Evolutionary conservation across 1,284 basidiomycete genomes (phyloP), one percentile per base, ranked within the genome.

Genomic region (Porogramme epimiltina): DNA sequence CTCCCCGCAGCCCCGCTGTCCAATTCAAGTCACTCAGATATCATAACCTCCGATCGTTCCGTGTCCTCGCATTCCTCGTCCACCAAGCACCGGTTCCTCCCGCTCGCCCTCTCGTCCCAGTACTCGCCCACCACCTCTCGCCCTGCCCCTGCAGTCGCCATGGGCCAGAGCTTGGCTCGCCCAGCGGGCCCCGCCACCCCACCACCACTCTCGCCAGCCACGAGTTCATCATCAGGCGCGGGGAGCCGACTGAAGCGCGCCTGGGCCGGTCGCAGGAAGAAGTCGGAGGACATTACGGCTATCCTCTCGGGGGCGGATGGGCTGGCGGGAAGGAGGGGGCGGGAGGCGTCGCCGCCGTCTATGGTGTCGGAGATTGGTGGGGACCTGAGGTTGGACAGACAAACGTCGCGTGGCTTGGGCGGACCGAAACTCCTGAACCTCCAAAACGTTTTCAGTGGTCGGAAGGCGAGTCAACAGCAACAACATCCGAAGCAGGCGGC

Each of bases 221-320:
- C 47, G 73, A 78, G 48, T 67, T 42, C 68, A 40, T 64, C 73
- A 28, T 67, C 73, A 42, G 34, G 34, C 16, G 70, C 78, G 25
- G 79, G 82, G 25, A 71, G 70, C 59, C 81, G 78, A 63, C 70
- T 89, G 53, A 84, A 81, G 61, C 84, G 85, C 50, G 85, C 80
- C 18, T 84, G 87, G 62, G 80, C 69, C 38, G 75, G 70, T 9
- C 78, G 85, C 42, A 75, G 82, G 61, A 89, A 85, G 73, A 85
- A 83, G 66, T 79, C 82, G 9, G 81, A 85, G 61, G 76, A 80
- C 61, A 62, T 63, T 45, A 55, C 64, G 18, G 53, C 60, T 10
- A 25, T 59, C 33, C 56, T 65, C 51, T 24, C 60, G 8, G 31
- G 39, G 41, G 60, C 69, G 23, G 44, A 51, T 67, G 64, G 51